Evolutionary conservation across 352 stramenopile species (phyloP).

Genomic region (Ochromonadaceae sp.): DNA sequence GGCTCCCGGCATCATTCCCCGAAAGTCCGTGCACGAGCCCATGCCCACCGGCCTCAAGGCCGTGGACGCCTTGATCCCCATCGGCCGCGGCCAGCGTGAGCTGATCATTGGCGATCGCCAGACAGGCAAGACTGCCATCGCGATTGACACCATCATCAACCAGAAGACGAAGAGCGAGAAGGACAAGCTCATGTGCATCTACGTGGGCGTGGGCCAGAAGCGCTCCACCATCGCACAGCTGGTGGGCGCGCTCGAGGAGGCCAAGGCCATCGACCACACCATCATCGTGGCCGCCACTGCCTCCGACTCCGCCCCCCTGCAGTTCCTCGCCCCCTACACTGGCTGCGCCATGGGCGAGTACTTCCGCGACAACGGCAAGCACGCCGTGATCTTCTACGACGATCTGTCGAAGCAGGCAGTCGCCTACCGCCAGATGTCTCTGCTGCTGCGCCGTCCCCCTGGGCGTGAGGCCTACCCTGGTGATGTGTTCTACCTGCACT

Average conservation of each 20-base stretch:
- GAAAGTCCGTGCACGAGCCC: conserved; percentile 68
- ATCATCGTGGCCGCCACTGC: conserved; percentile 70
- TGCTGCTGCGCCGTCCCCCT: conserved; percentile 70
- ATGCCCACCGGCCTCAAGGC: conserved; percentile 78
- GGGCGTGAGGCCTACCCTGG: conserved; percentile 73
- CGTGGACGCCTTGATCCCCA: conserved; percentile 73
- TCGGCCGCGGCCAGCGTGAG: conserved; percentile 72
- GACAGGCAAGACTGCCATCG: conserved; percentile 75
- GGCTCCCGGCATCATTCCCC: conserved; percentile 67
- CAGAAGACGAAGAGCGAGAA: conserved; percentile 64
- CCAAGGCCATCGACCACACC: conserved; percentile 61
- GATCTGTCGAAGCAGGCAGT: conserved; percentile 72
- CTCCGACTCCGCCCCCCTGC: conserved; percentile 66
- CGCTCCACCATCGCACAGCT: conserved; percentile 72
- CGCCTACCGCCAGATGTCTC: conserved; percentile 56
- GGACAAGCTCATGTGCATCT: conserved; percentile 64
- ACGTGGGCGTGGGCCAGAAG: conserved; percentile 77
- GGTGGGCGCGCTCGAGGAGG: conserved; percentile 60
- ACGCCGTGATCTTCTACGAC: conserved; percentile 80
- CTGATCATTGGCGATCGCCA: conserved; percentile 79
- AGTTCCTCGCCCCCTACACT: conserved; percentile 76
- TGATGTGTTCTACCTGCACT: conserved; percentile 82
- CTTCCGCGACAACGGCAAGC: conserved; percentile 72
- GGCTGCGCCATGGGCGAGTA: conserved; percentile 70
- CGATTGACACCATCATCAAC: conserved; percentile 78